Evolutionary conservation across 345 rosid genomes (phyloP).

Genomic region (Turritis glabra): DNA sequence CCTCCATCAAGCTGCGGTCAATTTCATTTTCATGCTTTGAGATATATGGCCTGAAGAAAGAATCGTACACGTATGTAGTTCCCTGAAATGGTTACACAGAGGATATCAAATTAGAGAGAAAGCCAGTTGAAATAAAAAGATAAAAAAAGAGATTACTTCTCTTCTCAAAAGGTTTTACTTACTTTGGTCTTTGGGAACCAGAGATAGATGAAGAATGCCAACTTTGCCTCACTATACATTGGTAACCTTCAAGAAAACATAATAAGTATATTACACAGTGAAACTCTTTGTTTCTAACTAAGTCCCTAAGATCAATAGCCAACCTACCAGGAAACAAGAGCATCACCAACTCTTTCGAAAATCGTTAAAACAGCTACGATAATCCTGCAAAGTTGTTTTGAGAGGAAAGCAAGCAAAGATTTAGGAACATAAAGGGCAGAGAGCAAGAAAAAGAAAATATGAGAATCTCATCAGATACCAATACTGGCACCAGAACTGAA

Average conservation of each 20-base stretch:
- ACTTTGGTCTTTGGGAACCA: conserved; percentile 79
- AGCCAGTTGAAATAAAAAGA: neutral
- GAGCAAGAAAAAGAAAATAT: neutral
- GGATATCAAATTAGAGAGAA: neutral
- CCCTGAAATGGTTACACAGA: conserved; percentile 46
- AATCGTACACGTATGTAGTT: conserved; percentile 53
- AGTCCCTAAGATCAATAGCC: neutral
- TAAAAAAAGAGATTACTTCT: neutral
- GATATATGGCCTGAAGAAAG: conserved; percentile 49
- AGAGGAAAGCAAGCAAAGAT: neutral
- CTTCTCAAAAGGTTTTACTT: conserved; percentile 16
- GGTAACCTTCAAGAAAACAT: conserved; percentile 54
- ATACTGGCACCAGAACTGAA: conserved; percentile 80
- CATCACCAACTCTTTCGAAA: conserved; percentile 70
- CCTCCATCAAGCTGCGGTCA: conserved; percentile 53
- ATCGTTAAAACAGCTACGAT: conserved; percentile 64
- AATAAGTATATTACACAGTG: neutral
- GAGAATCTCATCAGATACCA: conserved; percentile 46
- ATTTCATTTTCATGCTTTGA: conserved; percentile 62
- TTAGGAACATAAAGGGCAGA: neutral
- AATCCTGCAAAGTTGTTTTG: conserved; percentile 51
- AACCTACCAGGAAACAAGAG: conserved; percentile 62
- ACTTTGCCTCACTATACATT: conserved; percentile 74
- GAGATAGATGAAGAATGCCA: conserved; percentile 69
- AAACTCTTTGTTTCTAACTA: neutral